Evolutionary conservation across 192 early-diverging fungal genomes (phyloP), one percentile per base, ranked within the genome.

Genomic region (Entrophospora sp.): DNA sequence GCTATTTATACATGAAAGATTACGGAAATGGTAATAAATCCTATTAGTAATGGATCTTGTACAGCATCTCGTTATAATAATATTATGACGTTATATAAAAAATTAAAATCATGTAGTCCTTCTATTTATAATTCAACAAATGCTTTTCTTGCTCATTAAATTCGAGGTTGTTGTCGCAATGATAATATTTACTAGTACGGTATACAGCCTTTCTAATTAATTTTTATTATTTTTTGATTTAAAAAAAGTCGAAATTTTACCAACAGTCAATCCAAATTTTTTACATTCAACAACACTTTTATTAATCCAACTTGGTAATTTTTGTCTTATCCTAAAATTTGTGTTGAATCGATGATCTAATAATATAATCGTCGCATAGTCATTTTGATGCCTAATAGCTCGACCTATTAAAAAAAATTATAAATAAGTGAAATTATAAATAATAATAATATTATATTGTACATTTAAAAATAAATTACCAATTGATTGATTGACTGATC

Each of bases 321-420:
- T 91, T 22, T 78, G 74, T 13, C 69, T 67, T 5, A 91, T 83
- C 7, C 78, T 56, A 25, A 16, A 16, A 0, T 57, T 61, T 2
- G 61, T 66, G 10, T 49, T 48, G 61, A 85, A 91, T 18, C 91
- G 77, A n/a, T 78, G 71, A 58, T 96, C 95, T 31, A 96, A 52
- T 37, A 98, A 73, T 3, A 92, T 68, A 49, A 98, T 89, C 1
- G 84, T 83, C 0, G 94, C 90, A 72, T 90, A 94, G 71, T 98
- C 96, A 45, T 82, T 68, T 36, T 79, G 79, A 71, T 98, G 96
- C 9, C 96, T 85, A 60, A 98, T 95, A 3, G 93, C 94, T 14
- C 96, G 81, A 5, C 95, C 94, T 79, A 68, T 44, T 25, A 57
- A 68, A 16, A 38, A 36, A n/a, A 45, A 36, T 3, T 9, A 18